phyloP scores from a whole-genome alignment of 2,329 filamentous ascomycete species.

The Ophiostoma sp. region DNA sequence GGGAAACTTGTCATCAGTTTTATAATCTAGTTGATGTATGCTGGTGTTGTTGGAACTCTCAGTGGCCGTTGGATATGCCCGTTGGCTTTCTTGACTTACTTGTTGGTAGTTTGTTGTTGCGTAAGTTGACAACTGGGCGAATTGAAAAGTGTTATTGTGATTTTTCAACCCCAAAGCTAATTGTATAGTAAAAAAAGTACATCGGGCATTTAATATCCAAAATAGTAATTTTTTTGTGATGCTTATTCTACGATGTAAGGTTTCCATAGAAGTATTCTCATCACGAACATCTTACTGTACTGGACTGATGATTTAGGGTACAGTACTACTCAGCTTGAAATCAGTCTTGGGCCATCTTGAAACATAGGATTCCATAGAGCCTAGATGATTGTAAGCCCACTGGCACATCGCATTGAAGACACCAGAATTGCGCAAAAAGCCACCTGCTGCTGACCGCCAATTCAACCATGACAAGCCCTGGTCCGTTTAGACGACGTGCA shows the following conservation, averaged over 20 bases:
- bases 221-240: too few relatives aligned
- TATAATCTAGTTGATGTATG: neutral
- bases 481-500: constrained; percentile 2
- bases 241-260: neutral
- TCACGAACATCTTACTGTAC: too few relatives aligned
- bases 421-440: neutral
- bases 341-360: too few relatives aligned
- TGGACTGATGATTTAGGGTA: too few relatives aligned
- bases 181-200: neutral
- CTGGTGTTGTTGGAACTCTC: neutral
- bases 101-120: neutral
- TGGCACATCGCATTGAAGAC: neutral
- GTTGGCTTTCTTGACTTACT: neutral
- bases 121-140: neutral
- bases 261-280: too few relatives aligned
- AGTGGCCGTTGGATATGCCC: neutral
- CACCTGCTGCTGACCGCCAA: neutral
- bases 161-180: neutral
- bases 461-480: neutral
- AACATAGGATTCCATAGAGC: neutral
- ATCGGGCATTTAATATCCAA: neutral
- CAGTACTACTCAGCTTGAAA: too few relatives aligned
- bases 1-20: neutral
- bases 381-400: neutral
- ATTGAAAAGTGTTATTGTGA: neutral